Evolutionary conservation across 2,329 filamentous ascomycete species (phyloP), one percentile per base, ranked within the genome.

Genomic region (Phoma sp.): DNA sequence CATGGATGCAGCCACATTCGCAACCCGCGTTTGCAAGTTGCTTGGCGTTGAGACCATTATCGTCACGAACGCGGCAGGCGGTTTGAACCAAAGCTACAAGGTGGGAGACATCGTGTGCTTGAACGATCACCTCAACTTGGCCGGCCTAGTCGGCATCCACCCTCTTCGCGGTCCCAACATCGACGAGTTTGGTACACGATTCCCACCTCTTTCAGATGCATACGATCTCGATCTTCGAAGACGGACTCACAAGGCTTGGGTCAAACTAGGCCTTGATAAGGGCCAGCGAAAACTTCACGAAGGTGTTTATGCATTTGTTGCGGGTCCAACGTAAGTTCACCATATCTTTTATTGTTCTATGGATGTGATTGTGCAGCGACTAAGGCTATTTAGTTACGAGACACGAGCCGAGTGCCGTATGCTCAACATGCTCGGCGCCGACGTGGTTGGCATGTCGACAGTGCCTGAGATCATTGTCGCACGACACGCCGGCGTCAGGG

Each of bases 381-480:
- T 70, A 55, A 61, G 27, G n/a, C 23, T 40, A 8, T 9, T 44
- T 48, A 83, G 81, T 43, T 88, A 87, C 66, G 86, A 88, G 67
- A 88, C 86, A 2, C 77, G 86, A 56, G 85, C 85, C 1, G 86
- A 88, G 68, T 87, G 85, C 65, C 80, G 85, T 14, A 82, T 88
- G 80, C 76, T 89, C 55, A 78, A 79, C 35, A 77, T 77, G 42
- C 72, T 88, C 6, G 86, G 86, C 6, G 86, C 85, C n/a, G 86
- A 89, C 65, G 76, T 88, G n/a, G 86, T 89, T 2, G 86, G 86
- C 11, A 89, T 89, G 86, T 87, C 84, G 29, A 89, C 86, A 0
- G 85, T 89, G 25, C 86, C 86, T 7, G 86, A 89, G 66, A 86
- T 88, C 47, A 81, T 89, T 44, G 84, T 86, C 13, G 86, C 86